Conservation (phyloP, 495 filamentous ascomycete species). For the Trichocladium uniseriatum region DNA sequence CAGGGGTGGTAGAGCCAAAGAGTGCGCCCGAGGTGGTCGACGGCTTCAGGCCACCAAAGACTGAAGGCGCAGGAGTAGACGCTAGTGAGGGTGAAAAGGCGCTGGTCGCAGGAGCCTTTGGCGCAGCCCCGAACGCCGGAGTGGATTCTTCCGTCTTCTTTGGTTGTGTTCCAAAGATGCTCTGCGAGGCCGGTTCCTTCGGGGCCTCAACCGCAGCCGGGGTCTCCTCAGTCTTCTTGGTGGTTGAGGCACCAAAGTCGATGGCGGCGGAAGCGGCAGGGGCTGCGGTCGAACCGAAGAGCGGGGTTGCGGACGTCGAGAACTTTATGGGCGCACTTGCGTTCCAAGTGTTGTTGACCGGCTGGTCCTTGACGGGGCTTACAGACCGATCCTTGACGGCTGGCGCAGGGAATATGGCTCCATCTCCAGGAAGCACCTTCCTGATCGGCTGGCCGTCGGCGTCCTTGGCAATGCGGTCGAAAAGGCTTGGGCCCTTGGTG, state of each 20-base stretch:
- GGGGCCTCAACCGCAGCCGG: slow-evolving; percentile 4
- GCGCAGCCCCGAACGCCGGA: slow-evolving; percentile 2
- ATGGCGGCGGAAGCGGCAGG: slow-evolving; percentile 19
- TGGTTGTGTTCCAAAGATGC: slow-evolving; percentile 15
- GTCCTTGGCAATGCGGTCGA: slow-evolving; percentile 47
- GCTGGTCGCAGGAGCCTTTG: slow-evolving; percentile 9
- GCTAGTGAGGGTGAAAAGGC: slow-evolving; percentile 12
- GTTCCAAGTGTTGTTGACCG: slow-evolving; percentile 42
- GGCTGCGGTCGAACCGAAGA: slow-evolving; percentile 24
- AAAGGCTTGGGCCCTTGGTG: slow-evolving; percentile 43
- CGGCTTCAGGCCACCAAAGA: slow-evolving; percentile 21
- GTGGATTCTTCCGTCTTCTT: slow-evolving; percentile 18
- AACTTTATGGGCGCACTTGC: slow-evolving; percentile 33
- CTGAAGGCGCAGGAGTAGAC: slow-evolving; percentile 12
- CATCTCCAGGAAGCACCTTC: slow-evolving; percentile 17
- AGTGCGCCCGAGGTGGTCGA: slow-evolving; percentile 9
- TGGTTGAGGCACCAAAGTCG: slow-evolving; percentile 15
- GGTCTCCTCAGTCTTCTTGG: slow-evolving; percentile 15
- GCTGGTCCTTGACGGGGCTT: slow-evolving; percentile 29
- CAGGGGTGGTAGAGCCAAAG: slow-evolving; percentile 13
- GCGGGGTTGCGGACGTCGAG: slow-evolving; percentile 19
- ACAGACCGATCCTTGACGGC: slow-evolving; percentile 26
- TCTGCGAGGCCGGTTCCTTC: slow-evolving; percentile 11
- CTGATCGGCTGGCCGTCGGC: slow-evolving; percentile 42
- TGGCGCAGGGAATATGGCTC: slow-evolving; percentile 17